A percentile compares a stretch with the other conserved stretches of the same genome.
Evolutionary conservation across 2,329 filamentous ascomycete genomes (phyloP).

Genomic region (Arthroderma sp.): DNA sequence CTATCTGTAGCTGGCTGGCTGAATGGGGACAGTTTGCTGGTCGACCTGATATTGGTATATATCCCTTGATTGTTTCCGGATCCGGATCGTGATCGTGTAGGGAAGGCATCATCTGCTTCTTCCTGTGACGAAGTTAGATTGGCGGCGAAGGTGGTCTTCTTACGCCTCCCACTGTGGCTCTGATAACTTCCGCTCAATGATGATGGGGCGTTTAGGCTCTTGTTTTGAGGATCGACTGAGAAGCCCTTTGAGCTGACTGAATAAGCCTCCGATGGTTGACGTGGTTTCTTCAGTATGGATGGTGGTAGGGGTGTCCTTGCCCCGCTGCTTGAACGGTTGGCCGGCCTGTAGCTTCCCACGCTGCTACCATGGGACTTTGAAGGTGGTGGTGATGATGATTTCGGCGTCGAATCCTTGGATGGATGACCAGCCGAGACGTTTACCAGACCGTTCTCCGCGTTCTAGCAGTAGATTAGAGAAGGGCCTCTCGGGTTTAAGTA

Average conservation of each 20-base stretch:
- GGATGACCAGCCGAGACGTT: neutral
- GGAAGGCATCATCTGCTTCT: neutral
- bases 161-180: neutral
- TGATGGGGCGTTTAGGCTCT: no score
- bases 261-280: slow-evolving; percentile 19
- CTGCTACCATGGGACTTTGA: slow-evolving; percentile 2
- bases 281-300: slow-evolving; percentile 30
- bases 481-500: neutral
- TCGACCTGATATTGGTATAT: no score
- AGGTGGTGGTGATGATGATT: slow-evolving; percentile 1
- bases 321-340: slow-evolving; percentile 5
- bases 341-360: neutral
- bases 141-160: slow-evolving; percentile 8
- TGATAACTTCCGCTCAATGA: neutral
- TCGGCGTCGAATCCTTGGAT: neutral
- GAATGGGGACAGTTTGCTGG: no score
- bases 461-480: neutral
- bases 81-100: neutral
- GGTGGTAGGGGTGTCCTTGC: slow-evolving; percentile 15
- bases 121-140: slow-evolving; percentile 3
- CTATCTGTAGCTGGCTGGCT: no score
- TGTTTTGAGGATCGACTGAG: no score
- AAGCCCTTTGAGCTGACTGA: slow-evolving; percentile 13
- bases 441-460: neutral
- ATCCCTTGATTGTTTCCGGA: no score